phyloP scores from a whole-genome alignment of 2,329 filamentous ascomycete species.

The Ophiocordyceps australis region DNA sequence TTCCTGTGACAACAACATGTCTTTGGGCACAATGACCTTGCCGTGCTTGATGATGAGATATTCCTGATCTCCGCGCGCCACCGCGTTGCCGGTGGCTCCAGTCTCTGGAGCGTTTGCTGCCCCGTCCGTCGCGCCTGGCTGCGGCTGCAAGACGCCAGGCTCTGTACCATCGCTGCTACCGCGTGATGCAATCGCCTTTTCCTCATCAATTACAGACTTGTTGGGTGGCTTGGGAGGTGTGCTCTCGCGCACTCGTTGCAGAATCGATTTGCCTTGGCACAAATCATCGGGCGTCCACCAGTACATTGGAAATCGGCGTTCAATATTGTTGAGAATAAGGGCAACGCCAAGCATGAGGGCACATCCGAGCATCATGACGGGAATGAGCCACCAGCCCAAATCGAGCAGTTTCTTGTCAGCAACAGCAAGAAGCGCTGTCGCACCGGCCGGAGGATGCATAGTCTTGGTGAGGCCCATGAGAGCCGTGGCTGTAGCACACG shows the following conservation, averaged over 20 bases:
- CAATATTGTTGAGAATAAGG: conserved; percentile 50
- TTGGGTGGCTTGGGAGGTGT: not conserved
- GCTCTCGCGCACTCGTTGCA: no score
- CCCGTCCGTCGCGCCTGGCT: not conserved
- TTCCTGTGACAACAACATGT: conserved; percentile 17
- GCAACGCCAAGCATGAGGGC: conserved; percentile 43
- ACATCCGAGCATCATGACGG: conserved; percentile 41
- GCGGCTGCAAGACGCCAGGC: conserved; percentile 1
- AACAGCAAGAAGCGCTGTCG: conserved; percentile 53
- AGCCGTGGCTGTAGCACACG: conserved; percentile 43
- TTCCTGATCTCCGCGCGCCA: no score
- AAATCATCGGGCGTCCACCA: conserved; percentile 42
- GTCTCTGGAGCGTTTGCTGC: not conserved
- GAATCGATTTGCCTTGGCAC: conserved; percentile 2
- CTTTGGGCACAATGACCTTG: conserved; percentile 13
- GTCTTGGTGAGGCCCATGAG: conserved; percentile 55
- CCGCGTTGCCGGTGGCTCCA: not conserved
- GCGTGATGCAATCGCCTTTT: conserved; percentile 1
- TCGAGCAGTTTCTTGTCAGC: conserved; percentile 31
- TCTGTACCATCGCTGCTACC: conserved; percentile 3
- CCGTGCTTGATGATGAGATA: conserved; percentile 18
- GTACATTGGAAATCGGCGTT: conserved; percentile 47
- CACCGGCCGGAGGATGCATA: conserved; percentile 56
- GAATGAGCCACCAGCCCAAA: conserved; percentile 53
- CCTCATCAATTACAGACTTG: conserved; percentile 1